Base-by-base conservation (phyloP, 2,329 filamentous ascomycete genomes). In the Paecilomyces sp. region DNA sequence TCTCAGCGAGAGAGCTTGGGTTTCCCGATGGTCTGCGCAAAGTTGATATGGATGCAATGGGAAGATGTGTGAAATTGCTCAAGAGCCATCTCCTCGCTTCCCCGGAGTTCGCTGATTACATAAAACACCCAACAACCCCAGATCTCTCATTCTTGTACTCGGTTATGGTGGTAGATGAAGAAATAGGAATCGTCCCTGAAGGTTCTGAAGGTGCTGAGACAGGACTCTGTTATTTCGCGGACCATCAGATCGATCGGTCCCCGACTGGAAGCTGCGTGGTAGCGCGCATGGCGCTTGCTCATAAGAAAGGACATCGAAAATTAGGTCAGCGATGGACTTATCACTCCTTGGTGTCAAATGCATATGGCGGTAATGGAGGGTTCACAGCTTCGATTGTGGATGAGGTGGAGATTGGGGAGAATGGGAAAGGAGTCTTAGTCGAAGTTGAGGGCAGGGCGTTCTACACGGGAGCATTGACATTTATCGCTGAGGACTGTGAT, bases 171-270 rank as follows among this genome's bases (percentile, higher is more conserved):
- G 71, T 71, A 1, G 69, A 77, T 61, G 25, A 68, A 24, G 57
- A 62, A 13, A 28, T 68, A 24, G 53, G 53, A 2, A 15, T 34
- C 12, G 31, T 31, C 8, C 53, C 53, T 7, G 53, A 30, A 30
- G 24, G 9, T 13, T 30, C n/a, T 22, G 53, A 30, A 9, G 53
- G 53, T 33, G 53, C 15, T 66, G 79, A 81, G 61, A 75, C 74
- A 0, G 78, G 78, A 0, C 60, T 80, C 0, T 80, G 77, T 63
- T 76, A 75, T 67, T 77, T 80, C 61, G 77, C 77, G 0, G 74
- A 79, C 30, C 74, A 77, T 57, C 76, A 81, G 61, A 74, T 82
- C 51, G 80, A 84, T 64, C 73, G 79, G 18, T 73, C 74, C 56
- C 73, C 70, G 1, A 76, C 74, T 9, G 75, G 75, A 2, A 68